Evolutionary conservation across 768 basidiomycete genomes (phyloP).

Genomic region (Pleurotus tuber-regium): DNA sequence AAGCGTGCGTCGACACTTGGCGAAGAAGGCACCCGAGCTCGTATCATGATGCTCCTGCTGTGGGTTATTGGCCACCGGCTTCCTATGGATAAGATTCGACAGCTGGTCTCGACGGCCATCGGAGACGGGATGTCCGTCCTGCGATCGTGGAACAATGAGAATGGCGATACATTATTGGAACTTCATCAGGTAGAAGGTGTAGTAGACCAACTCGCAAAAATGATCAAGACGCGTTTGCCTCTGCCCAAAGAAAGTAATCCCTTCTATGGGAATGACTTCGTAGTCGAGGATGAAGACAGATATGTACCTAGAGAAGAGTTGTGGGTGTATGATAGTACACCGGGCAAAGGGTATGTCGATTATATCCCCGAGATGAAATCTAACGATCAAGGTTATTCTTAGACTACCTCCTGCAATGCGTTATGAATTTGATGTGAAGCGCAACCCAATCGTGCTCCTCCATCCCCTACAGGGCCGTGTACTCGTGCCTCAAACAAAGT

Average conservation of each 20-base stretch:
- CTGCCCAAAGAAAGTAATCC: constrained; percentile 17
- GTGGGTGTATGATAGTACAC: constrained; percentile 15
- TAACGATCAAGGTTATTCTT: not conserved
- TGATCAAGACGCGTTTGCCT: constrained; percentile 20
- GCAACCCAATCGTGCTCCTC: constrained; percentile 16
- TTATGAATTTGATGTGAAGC: constrained; percentile 19
- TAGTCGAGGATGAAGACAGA: constrained; percentile 17
- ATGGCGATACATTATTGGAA: constrained; percentile 9
- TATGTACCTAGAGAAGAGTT: constrained; percentile 17
- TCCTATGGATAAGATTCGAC: constrained; percentile 14
- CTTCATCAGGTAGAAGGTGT: constrained; percentile 13
- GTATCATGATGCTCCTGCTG: constrained; percentile 21
- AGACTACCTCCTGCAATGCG: constrained; percentile 12
- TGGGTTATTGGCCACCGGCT: constrained; percentile 23
- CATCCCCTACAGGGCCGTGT: constrained; percentile 11
- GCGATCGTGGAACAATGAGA: not conserved
- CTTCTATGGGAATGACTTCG: constrained; percentile 18
- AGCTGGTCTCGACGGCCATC: constrained; percentile 17
- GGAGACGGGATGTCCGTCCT: constrained; percentile 15
- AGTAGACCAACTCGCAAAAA: constrained; percentile 15
- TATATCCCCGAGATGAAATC: not conserved
- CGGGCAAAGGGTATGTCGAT: constrained; percentile 4
- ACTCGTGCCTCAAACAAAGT: constrained; percentile 20
- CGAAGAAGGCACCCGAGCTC: constrained; percentile 16
- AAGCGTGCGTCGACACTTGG: constrained; percentile 15